These are phyloP conservation scores for Wickerhamiella kazuoi DNA, from an alignment of 805 yeast species.

Conservation along the genomic window DNA sequence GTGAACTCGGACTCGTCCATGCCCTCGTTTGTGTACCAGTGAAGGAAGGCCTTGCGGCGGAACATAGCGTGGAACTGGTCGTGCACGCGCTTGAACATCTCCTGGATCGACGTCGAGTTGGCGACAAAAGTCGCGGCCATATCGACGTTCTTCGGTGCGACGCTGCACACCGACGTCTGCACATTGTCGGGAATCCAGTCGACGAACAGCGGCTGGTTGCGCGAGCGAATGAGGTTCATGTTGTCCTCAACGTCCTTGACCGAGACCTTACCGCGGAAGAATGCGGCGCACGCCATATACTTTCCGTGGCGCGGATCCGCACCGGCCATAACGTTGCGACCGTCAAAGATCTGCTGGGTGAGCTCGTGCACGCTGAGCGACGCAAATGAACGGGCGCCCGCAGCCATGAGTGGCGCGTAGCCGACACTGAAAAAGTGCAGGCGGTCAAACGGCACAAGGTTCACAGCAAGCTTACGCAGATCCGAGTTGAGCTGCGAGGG, in stretches of 20 bases:
- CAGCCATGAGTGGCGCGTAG: slow-evolving; percentile 76
- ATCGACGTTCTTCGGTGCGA: slow-evolving; percentile 69
- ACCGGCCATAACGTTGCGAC: slow-evolving; percentile 92
- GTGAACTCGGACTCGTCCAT: slow-evolving; percentile 91
- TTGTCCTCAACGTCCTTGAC: slow-evolving; percentile 91
- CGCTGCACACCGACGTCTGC: slow-evolving; percentile 84
- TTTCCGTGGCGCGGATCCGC: slow-evolving; percentile 81
- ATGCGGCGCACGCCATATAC: slow-evolving; percentile 82
- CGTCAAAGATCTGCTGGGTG: slow-evolving; percentile 84
- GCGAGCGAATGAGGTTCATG: slow-evolving; percentile 67
- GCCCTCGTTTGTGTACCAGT: slow-evolving; percentile 92
- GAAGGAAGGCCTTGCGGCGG: slow-evolving; percentile 85
- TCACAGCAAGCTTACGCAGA: slow-evolving; percentile 81
- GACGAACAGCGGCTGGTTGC: slow-evolving; percentile 68
- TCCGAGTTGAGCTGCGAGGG: slow-evolving; percentile 93
- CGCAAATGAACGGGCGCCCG: slow-evolving; percentile 67
- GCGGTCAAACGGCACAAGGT: slow-evolving; percentile 88
- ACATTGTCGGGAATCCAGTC: slow-evolving; percentile 95
- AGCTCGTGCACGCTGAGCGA: slow-evolving; percentile 76
- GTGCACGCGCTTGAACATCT: slow-evolving; percentile 74
- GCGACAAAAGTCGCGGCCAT: slow-evolving; percentile 89
- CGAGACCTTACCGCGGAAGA: slow-evolving; percentile 85
- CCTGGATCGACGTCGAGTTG: slow-evolving; percentile 84
- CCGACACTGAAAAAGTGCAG: slow-evolving; percentile 92
- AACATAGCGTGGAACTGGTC: slow-evolving; percentile 86